Percentiles rank a stretch among this genome's conserved stretches.
Evolutionary conservation across 75 land plant species (phyloP).

Genomic region (Pinus tabuliformis): DNA sequence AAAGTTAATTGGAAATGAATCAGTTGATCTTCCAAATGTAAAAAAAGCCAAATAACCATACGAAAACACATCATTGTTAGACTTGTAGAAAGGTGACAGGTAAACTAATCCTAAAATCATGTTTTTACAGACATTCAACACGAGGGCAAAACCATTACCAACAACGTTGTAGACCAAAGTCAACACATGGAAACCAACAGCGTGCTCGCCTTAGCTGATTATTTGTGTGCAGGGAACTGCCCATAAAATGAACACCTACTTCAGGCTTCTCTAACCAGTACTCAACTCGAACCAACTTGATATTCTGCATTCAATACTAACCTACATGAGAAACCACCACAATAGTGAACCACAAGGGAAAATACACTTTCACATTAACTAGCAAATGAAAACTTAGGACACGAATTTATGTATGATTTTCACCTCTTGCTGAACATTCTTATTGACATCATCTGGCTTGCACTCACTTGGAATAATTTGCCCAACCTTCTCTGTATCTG

Average conservation of each 20-base stretch:
- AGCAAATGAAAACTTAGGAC: constrained; percentile 14
- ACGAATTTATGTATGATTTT: not conserved
- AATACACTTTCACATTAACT: not conserved
- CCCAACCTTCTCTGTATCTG: constrained; percentile 12
- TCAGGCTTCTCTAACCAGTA: constrained; percentile 81
- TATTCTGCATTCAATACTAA: constrained; percentile 54
- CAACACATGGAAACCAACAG: constrained; percentile 99
- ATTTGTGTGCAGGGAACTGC: constrained; percentile 58
- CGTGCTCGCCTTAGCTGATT: constrained; percentile 86
- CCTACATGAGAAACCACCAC: constrained; percentile 34
- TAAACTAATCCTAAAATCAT: not conserved
- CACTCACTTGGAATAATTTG: constrained; percentile 8
- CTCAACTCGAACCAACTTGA: constrained; percentile 69
- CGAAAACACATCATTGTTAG: not conserved
- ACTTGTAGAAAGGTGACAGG: not conserved
- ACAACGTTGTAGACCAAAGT: constrained; percentile 66
- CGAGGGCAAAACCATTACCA: constrained; percentile 38
- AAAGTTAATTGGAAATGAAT: not conserved
- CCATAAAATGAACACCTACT: constrained; percentile 68
- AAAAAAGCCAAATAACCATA: not conserved
- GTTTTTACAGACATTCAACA: not conserved
- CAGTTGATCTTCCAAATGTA: constrained; percentile 2
- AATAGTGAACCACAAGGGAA: constrained; percentile 12
- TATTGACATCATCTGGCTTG: constrained; percentile 16
- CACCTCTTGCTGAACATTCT: constrained; percentile 24